Evolutionary conservation across 1,284 basidiomycete species (phyloP).

Genomic region (Ustilago vetiveriae): DNA sequence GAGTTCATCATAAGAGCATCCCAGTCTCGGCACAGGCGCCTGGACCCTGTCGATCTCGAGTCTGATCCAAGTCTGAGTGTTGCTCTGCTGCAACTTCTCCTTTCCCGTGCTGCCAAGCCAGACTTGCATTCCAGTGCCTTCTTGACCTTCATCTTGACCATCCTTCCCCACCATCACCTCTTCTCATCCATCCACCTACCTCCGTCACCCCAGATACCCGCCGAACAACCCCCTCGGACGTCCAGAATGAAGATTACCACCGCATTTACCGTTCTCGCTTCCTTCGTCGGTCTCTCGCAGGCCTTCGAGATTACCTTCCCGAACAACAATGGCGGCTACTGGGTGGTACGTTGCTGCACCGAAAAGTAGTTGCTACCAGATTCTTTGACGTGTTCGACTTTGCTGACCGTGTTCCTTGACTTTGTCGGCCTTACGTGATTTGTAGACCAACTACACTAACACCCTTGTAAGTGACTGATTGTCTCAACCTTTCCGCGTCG

Average conservation of each 20-base stretch:
- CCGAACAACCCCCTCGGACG: not conserved
- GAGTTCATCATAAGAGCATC: not conserved
- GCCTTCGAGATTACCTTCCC: conserved; percentile 53
- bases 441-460: conserved; percentile 50
- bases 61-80: not conserved
- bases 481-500: too few relatives aligned
- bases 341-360: conserved; percentile 51
- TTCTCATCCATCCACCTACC: not conserved
- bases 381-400: not conserved
- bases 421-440: not conserved
- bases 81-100: not conserved
- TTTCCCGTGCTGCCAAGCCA: too few relatives aligned
- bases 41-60: conserved; percentile 21
- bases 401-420: not conserved
- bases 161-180: not conserved
- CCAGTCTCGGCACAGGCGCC: not conserved
- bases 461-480: conserved; percentile 19
- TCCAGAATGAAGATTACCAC: conserved; percentile 34
- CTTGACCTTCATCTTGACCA: too few relatives aligned
- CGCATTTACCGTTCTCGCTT: conserved; percentile 24
- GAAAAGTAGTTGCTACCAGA: too few relatives aligned
- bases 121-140: too few relatives aligned
- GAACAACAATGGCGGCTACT: conserved; percentile 52
- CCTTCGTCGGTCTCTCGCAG: conserved; percentile 23
- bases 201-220: not conserved